Evolutionary conservation across 768 basidiomycete genomes (phyloP).

Genomic region (Boletus reticulatus): DNA sequence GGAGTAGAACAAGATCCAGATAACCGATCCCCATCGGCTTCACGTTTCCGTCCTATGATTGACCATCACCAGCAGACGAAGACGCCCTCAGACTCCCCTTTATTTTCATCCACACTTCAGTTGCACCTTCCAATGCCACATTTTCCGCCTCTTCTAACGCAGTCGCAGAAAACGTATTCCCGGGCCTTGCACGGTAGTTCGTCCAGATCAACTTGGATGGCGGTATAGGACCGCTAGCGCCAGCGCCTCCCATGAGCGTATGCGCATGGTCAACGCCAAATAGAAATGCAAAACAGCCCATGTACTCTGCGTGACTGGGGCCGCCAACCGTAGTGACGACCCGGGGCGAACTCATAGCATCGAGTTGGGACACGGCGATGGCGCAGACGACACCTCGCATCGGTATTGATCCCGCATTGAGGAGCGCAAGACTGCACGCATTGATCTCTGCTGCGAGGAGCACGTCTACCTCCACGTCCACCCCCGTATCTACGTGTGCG

Average conservation of each 20-base stretch:
- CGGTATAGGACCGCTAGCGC: neutral
- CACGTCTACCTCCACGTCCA: constrained; percentile 27
- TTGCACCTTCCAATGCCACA: constrained; percentile 48
- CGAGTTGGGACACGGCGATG: constrained; percentile 48
- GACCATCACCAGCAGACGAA: constrained; percentile 24
- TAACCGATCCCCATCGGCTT: constrained; percentile 6
- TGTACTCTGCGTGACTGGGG: constrained; percentile 33
- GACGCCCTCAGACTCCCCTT: constrained; percentile 38
- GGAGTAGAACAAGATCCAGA: no score
- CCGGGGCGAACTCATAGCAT: constrained; percentile 7
- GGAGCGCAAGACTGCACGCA: constrained; percentile 62
- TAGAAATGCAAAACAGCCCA: constrained; percentile 73
- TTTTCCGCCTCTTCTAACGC: constrained; percentile 45
- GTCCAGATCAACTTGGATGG: constrained; percentile 31
- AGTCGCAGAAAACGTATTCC: constrained; percentile 35
- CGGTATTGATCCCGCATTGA: constrained; percentile 68
- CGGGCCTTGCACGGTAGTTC: constrained; percentile 16
- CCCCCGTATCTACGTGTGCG: neutral
- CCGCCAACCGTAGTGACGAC: constrained; percentile 45
- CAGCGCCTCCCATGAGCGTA: neutral
- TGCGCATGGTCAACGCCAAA: constrained; percentile 26
- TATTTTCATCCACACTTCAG: constrained; percentile 46
- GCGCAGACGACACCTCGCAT: constrained; percentile 78
- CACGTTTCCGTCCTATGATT: constrained; percentile 30
- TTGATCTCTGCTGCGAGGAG: constrained; percentile 69